These are phyloP conservation scores for Nitzschia sp. DNA, from an alignment of 108 stramenopile species.

Conservation along the genomic window DNA sequence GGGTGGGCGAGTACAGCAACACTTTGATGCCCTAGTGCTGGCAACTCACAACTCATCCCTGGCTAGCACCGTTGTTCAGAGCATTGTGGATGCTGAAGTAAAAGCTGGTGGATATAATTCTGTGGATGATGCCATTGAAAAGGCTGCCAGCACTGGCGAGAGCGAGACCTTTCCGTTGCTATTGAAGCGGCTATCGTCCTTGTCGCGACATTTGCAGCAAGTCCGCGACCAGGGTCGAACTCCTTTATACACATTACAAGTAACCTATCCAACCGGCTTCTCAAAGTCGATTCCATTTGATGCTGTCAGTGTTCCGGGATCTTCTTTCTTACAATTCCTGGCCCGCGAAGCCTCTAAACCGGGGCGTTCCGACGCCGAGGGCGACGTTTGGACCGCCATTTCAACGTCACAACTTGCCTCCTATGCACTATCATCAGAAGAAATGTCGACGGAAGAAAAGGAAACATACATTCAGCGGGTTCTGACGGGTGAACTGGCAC, in stretches of 20 bases:
- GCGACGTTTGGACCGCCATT: conserved; percentile 39
- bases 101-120: conserved; percentile 1
- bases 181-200: conserved; percentile 12
- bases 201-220: conserved; percentile 16
- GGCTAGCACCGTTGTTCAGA: conserved; percentile 6
- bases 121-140: background rate
- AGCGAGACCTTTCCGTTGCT: background rate
- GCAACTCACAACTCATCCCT: conserved; percentile 36
- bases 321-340: conserved; percentile 29
- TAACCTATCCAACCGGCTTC: conserved; percentile 9
- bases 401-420: conserved; percentile 26
- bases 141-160: background rate
- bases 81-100: conserved; percentile 28
- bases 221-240: conserved; percentile 17
- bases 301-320: conserved; percentile 36
- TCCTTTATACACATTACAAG: conserved; percentile 22
- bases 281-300: conserved; percentile 31
- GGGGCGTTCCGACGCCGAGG: conserved; percentile 3
- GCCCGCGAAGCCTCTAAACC: conserved; percentile 38
- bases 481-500: background rate
- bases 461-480: background rate
- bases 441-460: background rate
- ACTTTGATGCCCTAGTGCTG: conserved; percentile 36
- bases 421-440: background rate
- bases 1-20: conserved; percentile 1